Conservation (phyloP, 2,329 filamentous ascomycete genomes). For the Phialophora expanda region DNA sequence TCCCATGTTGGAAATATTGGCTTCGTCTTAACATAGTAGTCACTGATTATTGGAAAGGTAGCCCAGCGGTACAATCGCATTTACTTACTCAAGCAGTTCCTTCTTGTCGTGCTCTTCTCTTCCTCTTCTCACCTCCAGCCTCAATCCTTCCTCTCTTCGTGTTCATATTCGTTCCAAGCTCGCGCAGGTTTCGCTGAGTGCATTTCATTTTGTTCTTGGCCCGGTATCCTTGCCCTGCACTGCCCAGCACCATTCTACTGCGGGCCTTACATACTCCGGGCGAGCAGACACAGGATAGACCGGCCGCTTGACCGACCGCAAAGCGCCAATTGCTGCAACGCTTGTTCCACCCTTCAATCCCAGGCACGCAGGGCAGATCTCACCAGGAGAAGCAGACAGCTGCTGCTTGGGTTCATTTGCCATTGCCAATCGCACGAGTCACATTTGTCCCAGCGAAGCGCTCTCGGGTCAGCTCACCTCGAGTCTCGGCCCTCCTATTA, state of each 20-base stretch:
- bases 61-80: conserved; percentile 10
- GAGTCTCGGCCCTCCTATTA: conserved; percentile 26
- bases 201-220: conserved; percentile 23
- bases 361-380: conserved; percentile 8
- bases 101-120: conserved; percentile 4
- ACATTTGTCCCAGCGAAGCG: conserved; percentile 26
- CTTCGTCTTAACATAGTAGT: conserved; percentile 14
- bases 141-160: conserved; percentile 19
- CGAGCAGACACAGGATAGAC: conserved; percentile 5
- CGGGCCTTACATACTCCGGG: conserved; percentile 18
- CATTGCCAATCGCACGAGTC: conserved; percentile 23
- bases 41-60: conserved; percentile 10
- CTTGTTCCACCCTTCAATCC: conserved; percentile 28
- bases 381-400: conserved; percentile 15
- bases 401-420: conserved; percentile 18
- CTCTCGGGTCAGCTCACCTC: conserved; percentile 24
- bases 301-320: conserved; percentile 32
- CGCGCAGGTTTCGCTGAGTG: conserved; percentile 41
- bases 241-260: conserved; percentile 5
- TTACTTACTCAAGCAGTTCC: conserved; percentile 17
- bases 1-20: conserved; percentile 25
- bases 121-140: conserved; percentile 22
- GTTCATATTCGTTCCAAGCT: conserved; percentile 28
- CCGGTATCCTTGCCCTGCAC: conserved; percentile 22
- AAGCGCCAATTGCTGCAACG: conserved; percentile 34